Conservation (phyloP, 1,139 yeast genomes). For the Magnusiomyces sp. region DNA sequence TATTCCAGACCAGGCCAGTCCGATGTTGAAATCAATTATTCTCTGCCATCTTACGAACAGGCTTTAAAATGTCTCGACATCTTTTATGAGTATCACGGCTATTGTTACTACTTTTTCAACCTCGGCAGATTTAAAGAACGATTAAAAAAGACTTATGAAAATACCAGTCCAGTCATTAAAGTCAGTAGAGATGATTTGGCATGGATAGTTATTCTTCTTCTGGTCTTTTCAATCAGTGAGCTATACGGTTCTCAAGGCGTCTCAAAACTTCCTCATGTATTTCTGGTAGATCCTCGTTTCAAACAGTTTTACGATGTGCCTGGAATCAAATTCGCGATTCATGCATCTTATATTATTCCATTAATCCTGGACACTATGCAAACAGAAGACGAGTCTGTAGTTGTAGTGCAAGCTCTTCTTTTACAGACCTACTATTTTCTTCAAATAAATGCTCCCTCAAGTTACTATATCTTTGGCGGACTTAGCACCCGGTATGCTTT, state of each 20-base stretch:
- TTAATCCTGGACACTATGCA: slow-evolving; percentile 20
- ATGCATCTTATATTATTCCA: slow-evolving; percentile 18
- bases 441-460: slow-evolving; percentile 77
- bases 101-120: slow-evolving; percentile 79
- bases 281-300: background rate
- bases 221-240: slow-evolving; percentile 77
- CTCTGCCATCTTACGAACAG: slow-evolving; percentile 68
- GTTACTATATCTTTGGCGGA: slow-evolving; percentile 75
- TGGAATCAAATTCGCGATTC: slow-evolving; percentile 18
- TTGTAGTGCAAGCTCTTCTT: slow-evolving; percentile 67
- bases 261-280: background rate
- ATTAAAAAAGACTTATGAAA: slow-evolving; percentile 11
- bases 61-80: slow-evolving; percentile 70
- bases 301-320: slow-evolving; percentile 12
- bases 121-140: slow-evolving; percentile 41
- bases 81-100: slow-evolving; percentile 71
- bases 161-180: slow-evolving; percentile 15
- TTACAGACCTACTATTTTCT: slow-evolving; percentile 75
- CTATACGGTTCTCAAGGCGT: slow-evolving; percentile 41
- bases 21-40: slow-evolving; percentile 29
- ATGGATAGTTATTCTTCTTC: slow-evolving; percentile 69
- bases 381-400: slow-evolving; percentile 17
- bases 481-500: slow-evolving; percentile 67
- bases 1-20: slow-evolving; percentile 1
- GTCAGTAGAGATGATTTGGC: slow-evolving; percentile 21